Evolutionary conservation across 1,284 basidiomycete genomes (phyloP).

Genomic region (Agaricales sp.): DNA sequence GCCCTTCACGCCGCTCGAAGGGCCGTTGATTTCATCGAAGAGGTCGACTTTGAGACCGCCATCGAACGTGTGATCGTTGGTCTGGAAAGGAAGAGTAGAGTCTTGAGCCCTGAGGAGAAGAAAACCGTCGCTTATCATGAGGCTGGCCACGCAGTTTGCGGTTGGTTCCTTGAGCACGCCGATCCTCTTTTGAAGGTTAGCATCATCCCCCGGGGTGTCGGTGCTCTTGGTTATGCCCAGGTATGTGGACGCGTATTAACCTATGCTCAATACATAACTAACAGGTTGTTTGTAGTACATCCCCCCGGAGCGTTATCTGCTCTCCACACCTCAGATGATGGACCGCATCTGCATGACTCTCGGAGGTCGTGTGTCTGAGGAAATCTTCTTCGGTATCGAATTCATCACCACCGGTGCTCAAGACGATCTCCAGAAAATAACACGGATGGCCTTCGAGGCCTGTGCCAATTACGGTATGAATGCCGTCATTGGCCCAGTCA

Average conservation of each 20-base stretch:
- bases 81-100: slow-evolving; percentile 89
- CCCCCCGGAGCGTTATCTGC: slow-evolving; percentile 92
- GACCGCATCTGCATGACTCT: slow-evolving; percentile 99
- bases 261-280: slow-evolving; percentile 2
- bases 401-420: slow-evolving; percentile 97
- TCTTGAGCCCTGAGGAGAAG: slow-evolving; percentile 94
- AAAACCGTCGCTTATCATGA: slow-evolving; percentile 99
- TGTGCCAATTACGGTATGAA: slow-evolving; percentile 98
- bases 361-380: slow-evolving; percentile 96
- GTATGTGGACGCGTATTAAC: slow-evolving; percentile 29
- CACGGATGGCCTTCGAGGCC: slow-evolving; percentile 94
- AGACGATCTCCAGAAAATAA: slow-evolving; percentile 97
- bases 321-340: slow-evolving; percentile 89
- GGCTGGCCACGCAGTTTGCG: slow-evolving; percentile 96
- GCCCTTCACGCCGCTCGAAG: slow-evolving; percentile 91
- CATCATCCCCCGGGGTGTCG: slow-evolving; percentile 95
- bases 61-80: slow-evolving; percentile 98
- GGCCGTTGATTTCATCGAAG: slow-evolving; percentile 70
- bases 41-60: slow-evolving; percentile 90
- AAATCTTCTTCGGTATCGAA: slow-evolving; percentile 92
- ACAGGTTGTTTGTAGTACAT: slow-evolving; percentile 66
- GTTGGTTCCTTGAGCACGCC: slow-evolving; percentile 97
- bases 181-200: slow-evolving; percentile 97
- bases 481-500: slow-evolving; percentile 87
- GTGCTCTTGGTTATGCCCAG: slow-evolving; percentile 94